Conservation (phyloP, 305 asterid species). For the Rubia tinctorum region DNA sequence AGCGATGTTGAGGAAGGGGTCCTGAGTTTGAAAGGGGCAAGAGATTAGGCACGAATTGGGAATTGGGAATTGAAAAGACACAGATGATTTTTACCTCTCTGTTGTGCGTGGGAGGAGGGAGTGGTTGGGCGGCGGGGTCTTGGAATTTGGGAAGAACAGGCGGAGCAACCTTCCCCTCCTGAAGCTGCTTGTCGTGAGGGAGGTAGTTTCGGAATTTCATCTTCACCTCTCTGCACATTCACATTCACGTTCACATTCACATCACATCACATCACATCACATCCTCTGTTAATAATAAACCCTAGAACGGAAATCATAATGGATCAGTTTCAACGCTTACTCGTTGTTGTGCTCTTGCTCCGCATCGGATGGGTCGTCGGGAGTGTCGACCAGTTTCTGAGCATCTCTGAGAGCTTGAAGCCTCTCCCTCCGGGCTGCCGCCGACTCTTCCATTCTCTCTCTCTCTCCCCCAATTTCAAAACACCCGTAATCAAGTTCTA, state of each 20-base stretch:
- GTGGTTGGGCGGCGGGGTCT: constrained; percentile 53
- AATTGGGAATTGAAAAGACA: too few species aligned
- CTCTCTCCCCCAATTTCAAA: too few species aligned
- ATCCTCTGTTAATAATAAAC: background rate
- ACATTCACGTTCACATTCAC: too few species aligned
- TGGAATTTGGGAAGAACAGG: constrained; percentile 87
- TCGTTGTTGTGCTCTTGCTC: background rate
- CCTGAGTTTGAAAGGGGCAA: constrained; percentile 36
- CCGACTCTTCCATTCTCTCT: constrained; percentile 55
- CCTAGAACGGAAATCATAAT: background rate
- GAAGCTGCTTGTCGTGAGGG: constrained; percentile 95
- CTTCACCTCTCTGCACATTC: constrained; percentile 39
- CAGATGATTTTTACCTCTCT: constrained; percentile 54
- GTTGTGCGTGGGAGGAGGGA: constrained; percentile 62
- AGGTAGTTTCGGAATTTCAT: constrained; percentile 95
- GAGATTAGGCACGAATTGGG: background rate
- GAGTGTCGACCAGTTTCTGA: constrained; percentile 75
- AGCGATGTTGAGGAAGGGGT: constrained; percentile 89
- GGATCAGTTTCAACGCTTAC: background rate
- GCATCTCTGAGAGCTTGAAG: constrained; percentile 81
- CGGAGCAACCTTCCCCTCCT: constrained; percentile 89
- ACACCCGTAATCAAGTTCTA: too few species aligned
- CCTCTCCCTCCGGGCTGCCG: constrained; percentile 74
- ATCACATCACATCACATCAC: too few species aligned
- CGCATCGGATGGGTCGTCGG: constrained; percentile 35